These are phyloP conservation scores for Xylariales sp. DNA, from an alignment of 2,329 filamentous ascomycete species.

Conservation along the genomic window DNA sequence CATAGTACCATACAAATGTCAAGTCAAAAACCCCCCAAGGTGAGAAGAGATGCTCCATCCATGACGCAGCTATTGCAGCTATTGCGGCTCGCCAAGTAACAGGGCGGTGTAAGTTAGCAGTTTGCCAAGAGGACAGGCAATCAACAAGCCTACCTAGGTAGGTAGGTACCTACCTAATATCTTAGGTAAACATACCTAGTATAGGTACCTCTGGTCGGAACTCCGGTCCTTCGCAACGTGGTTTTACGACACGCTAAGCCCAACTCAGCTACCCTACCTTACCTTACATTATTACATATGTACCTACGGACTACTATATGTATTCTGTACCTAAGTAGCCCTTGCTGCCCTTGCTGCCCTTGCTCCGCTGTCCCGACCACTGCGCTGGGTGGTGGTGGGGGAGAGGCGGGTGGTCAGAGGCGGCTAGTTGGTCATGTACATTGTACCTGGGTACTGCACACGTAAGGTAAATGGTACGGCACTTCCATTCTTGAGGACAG, in stretches of 20 bases:
- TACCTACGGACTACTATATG: background rate
- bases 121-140: slow-evolving; percentile 22
- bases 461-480: background rate
- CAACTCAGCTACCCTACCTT: background rate
- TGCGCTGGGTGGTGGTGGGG: too few relatives aligned
- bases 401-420: too few relatives aligned
- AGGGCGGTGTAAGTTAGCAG: slow-evolving; percentile 43
- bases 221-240: slow-evolving; percentile 31
- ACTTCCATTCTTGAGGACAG: slow-evolving; percentile 21
- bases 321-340: too few relatives aligned
- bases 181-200: too few relatives aligned
- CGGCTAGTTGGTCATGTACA: background rate
- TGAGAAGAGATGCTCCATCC: background rate
- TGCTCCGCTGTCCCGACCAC: background rate
- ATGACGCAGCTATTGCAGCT: slow-evolving; percentile 44
- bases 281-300: background rate
- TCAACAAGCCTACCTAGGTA: too few relatives aligned
- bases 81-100: background rate
- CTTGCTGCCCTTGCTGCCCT: background rate
- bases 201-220: too few relatives aligned
- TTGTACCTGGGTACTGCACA: slow-evolving; percentile 7
- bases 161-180: too few relatives aligned
- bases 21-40: background rate
- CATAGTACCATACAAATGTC: background rate
- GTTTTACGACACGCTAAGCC: slow-evolving; percentile 26